Percentiles rank a stretch among this genome's conserved stretches.
Conservation (phyloP, 2,329 filamentous ascomycete species). For the Aschersonia sp. region DNA sequence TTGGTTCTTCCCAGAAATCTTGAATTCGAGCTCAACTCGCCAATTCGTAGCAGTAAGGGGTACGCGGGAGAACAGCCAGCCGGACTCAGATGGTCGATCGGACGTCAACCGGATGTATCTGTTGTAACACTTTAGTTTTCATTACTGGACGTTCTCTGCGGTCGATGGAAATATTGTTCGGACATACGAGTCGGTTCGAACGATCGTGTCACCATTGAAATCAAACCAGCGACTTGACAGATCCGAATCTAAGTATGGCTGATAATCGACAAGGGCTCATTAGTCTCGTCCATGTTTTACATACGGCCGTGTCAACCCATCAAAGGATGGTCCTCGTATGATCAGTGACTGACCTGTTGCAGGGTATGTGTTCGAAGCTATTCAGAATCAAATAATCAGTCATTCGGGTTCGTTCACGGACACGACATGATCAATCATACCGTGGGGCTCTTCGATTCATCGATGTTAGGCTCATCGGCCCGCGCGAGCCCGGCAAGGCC, state of each 20-base stretch:
- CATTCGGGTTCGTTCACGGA: too few relatives aligned
- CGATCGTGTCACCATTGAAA: slow-evolving; percentile 89
- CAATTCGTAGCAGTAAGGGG: slow-evolving; percentile 96
- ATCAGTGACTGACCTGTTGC: slow-evolving; percentile 45
- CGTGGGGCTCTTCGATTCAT: slow-evolving; percentile 32
- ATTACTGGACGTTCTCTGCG: not conserved
- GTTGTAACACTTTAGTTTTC: slow-evolving; percentile 3
- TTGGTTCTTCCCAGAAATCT: slow-evolving; percentile 76
- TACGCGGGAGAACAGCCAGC: slow-evolving; percentile 88
- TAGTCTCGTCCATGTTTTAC: slow-evolving; percentile 1
- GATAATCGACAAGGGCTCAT: slow-evolving; percentile 5
- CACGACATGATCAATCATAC: slow-evolving; percentile 16
- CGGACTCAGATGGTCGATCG: slow-evolving; percentile 78
- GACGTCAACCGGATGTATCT: slow-evolving; percentile 89
- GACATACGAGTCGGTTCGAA: slow-evolving; percentile 54
- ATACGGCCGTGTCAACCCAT: not conserved
- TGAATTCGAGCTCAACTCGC: slow-evolving; percentile 96
- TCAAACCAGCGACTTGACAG: slow-evolving; percentile 99
- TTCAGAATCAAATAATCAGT: slow-evolving; percentile 5
- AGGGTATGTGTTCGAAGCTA: slow-evolving; percentile 82
- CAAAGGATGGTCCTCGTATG: not conserved
- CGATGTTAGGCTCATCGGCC: slow-evolving; percentile 31
- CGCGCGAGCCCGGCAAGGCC: slow-evolving; percentile 34
- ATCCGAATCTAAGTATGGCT: slow-evolving; percentile 96
- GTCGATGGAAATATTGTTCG: not conserved